phyloP scores from a whole-genome alignment of 2,329 filamentous ascomycete genomes.

The Epichloe sp. region DNA sequence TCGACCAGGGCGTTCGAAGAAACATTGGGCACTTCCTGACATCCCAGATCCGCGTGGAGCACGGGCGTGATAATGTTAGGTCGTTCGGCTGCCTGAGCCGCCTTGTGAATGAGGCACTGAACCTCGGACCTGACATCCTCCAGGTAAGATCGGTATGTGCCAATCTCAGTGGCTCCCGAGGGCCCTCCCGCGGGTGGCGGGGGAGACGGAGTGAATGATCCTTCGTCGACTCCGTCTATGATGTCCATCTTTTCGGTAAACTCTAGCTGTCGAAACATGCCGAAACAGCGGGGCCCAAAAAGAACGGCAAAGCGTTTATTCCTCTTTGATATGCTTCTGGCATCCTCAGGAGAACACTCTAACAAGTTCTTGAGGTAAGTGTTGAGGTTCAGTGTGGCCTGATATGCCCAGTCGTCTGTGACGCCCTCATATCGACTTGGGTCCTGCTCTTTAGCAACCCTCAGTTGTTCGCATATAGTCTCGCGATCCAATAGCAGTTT shows the following conservation, averaged over 20 bases:
- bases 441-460: constrained; percentile 28
- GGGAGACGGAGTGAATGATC: constrained; percentile 22
- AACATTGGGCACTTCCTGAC: constrained; percentile 17
- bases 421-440: constrained; percentile 34
- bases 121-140: constrained; percentile 37
- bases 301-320: constrained; percentile 44
- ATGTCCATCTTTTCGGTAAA: constrained; percentile 29
- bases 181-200: constrained; percentile 21
- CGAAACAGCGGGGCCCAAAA: constrained; percentile 36
- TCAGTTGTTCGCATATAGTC: constrained; percentile 28
- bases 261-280: constrained; percentile 35
- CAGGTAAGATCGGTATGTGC: constrained; percentile 32
- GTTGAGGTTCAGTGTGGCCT: constrained; percentile 32
- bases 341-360: constrained; percentile 21
- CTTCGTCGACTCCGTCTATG: constrained; percentile 26
- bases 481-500: constrained; percentile 30
- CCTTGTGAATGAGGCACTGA: constrained; percentile 28
- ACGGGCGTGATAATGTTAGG: constrained; percentile 17
- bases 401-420: constrained; percentile 24
- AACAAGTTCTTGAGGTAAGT: constrained; percentile 39
- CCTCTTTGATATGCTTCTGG: constrained; percentile 37
- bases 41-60: constrained; percentile 20
- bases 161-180: constrained; percentile 22
- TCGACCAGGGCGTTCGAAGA: constrained; percentile 17
- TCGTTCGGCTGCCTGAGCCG: constrained; percentile 17